Evolutionary conservation across 495 filamentous ascomycete species (phyloP), one percentile per base, ranked within the genome.

Genomic region (Astrothelium macrocarpum): DNA sequence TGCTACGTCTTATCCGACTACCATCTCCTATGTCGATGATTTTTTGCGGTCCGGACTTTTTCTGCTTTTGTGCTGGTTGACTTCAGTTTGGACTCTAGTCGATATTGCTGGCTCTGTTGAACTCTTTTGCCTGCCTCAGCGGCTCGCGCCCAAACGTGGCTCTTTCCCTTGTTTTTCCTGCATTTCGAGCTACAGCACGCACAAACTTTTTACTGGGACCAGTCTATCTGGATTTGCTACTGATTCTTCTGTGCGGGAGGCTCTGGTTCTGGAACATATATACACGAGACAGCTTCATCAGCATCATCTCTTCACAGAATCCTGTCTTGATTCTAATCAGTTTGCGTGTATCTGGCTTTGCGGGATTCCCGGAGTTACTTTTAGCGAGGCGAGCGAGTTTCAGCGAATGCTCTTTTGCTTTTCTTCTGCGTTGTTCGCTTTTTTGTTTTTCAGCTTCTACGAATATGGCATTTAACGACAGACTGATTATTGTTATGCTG

Each of bases 331-430:
- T 26, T 28, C 25, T 28, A 11, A 9, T 29, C 7, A 9, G 10
- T 49, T 20, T 49, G 45, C 45, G 49, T 12, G 29, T 29, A 2
- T 25, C 7, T 29, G 2, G 20, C 9, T 10, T 29, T 56, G 11
- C 29, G 49, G 34, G 34, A 14, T 39, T 59, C 53, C 65, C 67
- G 66, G 64, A 68, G 56, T 70, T 73, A 70, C 70, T 62, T 65
- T 72, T 63, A 70, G 62, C 62, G 68, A 68, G 72, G 73, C 71
- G 67, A 76, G 73, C 75, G 67, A 77, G 76, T 74, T 62, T 78
- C n/a, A 71, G 63, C 70, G 66, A 70, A 67, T 66, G 63, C 64
- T 67, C 63, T 64, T 39, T 68, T 72, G 64, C 66, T 62, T 68
- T 66, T 67, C 63, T 62, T 64, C 68, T 71, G 36, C 18, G 49